phyloP scores from a whole-genome alignment of 441 rosid species.

The Populus hybrid region DNA sequence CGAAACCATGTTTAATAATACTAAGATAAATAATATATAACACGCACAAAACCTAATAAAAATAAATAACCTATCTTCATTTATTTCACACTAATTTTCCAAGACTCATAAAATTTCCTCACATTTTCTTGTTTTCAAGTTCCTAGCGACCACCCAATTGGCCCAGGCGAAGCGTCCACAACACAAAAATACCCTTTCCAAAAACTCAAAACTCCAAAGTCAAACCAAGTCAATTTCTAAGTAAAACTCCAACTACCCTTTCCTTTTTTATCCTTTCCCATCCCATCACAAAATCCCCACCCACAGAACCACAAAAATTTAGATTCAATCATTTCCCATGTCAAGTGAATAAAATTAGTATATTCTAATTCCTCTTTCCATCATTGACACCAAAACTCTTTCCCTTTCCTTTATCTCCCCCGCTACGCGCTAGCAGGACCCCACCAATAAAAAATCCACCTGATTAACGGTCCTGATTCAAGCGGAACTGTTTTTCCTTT shows the following conservation, averaged over 20 bases:
- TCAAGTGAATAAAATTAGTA: background rate
- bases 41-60: too few relatives aligned
- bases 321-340: background rate
- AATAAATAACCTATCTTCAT: background rate
- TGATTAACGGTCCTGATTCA: slow-evolving; percentile 9
- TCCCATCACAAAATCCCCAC: background rate
- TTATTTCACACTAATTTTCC: background rate
- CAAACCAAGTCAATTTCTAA: background rate
- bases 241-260: background rate
- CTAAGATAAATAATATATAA: too few relatives aligned
- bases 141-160: background rate
- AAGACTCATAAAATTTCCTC: background rate
- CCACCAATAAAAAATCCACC: background rate
- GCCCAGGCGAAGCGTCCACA: background rate
- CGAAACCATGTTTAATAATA: too few relatives aligned
- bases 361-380: background rate
- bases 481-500: background rate
- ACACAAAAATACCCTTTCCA: background rate
- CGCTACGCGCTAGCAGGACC: background rate
- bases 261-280: background rate
- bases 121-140: background rate
- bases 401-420: background rate
- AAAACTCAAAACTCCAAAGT: background rate
- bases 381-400: background rate
- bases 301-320: background rate